Evolutionary conservation across 441 rosid genomes (phyloP).

Genomic region (Euphorbia celastroides): DNA sequence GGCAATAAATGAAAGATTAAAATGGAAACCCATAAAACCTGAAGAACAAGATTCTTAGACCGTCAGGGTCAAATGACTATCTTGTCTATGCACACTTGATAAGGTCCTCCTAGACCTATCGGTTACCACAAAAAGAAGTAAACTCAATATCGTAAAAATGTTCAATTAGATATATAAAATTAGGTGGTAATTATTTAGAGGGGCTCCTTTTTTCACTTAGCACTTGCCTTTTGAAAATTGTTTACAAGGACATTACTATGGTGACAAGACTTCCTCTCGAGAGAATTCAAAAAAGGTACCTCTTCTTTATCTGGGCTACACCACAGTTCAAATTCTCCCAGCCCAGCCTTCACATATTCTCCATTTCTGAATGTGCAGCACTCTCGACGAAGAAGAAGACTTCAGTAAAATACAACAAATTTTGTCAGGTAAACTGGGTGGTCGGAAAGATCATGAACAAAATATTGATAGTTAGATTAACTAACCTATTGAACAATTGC

Average conservation of each 20-base stretch:
- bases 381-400: slow-evolving; percentile 83
- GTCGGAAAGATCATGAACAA: not conserved
- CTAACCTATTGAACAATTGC: slow-evolving; percentile 41
- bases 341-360: slow-evolving; percentile 83
- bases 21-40: not conserved
- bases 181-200: not conserved
- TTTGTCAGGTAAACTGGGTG: not conserved
- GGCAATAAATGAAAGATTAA: slow-evolving; percentile 13
- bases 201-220: not conserved
- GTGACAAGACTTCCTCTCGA: not conserved
- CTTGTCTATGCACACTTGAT: not conserved
- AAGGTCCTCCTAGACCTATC: not conserved
- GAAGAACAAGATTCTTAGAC: not conserved
- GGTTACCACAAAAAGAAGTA: not conserved
- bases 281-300: slow-evolving; percentile 28
- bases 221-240: not conserved
- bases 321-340: slow-evolving; percentile 85
- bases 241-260: not conserved
- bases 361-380: slow-evolving; percentile 89
- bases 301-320: slow-evolving; percentile 67
- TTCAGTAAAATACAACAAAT: slow-evolving; percentile 25
- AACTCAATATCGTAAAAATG: not conserved
- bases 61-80: not conserved
- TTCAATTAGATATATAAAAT: not conserved
- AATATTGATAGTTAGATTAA: not conserved